A percentile compares a stretch with the other conserved stretches of the same genome.
phyloP scores from a whole-genome alignment of 805 yeast genomes.

The Cyberlindnera nakhonratchasimensis region DNA sequence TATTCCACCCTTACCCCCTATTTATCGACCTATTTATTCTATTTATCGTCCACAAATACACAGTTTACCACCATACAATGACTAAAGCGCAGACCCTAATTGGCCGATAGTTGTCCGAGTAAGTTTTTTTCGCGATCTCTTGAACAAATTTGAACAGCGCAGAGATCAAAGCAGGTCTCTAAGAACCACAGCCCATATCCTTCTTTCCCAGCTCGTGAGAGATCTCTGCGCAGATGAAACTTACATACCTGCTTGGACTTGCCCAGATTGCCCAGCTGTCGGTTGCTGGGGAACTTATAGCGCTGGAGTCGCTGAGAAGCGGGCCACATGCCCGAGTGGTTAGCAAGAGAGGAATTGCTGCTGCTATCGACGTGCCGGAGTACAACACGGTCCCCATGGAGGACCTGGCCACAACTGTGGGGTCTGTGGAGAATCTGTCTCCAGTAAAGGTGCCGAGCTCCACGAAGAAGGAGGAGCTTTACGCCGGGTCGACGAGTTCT shows the following conservation, averaged over 20 bases:
- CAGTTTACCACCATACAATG: not conserved
- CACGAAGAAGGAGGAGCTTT: not conserved
- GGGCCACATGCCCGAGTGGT: slow-evolving; percentile 11
- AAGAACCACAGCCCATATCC: not conserved
- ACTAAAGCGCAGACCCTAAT: not conserved
- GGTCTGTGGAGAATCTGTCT: not conserved
- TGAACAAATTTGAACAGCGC: too few relatives aligned
- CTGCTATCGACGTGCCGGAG: slow-evolving; percentile 23
- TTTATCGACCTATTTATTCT: slow-evolving; percentile 8
- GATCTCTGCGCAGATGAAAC: not conserved
- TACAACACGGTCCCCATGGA: slow-evolving; percentile 26
- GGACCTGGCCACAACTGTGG: slow-evolving; percentile 2
- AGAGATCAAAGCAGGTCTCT: too few relatives aligned
- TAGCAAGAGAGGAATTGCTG: slow-evolving; percentile 23
- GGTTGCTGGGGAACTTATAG: slow-evolving; percentile 5
- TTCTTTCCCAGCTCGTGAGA: not conserved
- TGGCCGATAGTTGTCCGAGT: too few relatives aligned
- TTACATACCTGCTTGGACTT: not conserved
- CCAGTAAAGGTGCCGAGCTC: slow-evolving; percentile 6
- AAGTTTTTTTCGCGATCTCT: too few relatives aligned
- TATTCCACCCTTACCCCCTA: slow-evolving; percentile 7
- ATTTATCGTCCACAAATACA: not conserved
- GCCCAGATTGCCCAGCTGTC: slow-evolving; percentile 2
- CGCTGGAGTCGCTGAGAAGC: not conserved
- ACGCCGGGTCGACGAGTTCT: not conserved